These are phyloP conservation scores for Marchantia paleacea DNA, from an alignment of 225 moss, liverwort and hornwort genomes.

Conservation along the genomic window DNA sequence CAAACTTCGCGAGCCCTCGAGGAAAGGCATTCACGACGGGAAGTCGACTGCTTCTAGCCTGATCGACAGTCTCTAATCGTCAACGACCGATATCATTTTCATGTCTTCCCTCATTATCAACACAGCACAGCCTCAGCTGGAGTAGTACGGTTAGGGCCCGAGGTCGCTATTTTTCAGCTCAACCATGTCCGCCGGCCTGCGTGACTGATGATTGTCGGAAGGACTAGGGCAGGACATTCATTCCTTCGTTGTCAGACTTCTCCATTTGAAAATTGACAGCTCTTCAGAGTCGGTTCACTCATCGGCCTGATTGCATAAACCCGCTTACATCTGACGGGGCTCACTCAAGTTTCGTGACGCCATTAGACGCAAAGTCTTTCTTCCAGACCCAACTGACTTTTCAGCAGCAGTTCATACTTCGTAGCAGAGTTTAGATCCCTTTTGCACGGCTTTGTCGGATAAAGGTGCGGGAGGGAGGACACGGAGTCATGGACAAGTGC, in stretches of 20 bases:
- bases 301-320: background rate
- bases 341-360: background rate
- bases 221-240: background rate
- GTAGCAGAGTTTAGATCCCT: background rate
- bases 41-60: no score
- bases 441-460: background rate
- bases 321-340: background rate
- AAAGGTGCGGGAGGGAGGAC: background rate
- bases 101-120: no score
- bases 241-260: background rate
- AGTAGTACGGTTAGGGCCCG: no score
- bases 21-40: background rate
- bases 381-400: background rate
- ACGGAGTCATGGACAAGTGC: background rate
- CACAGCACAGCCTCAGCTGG: no score
- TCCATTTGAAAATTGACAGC: background rate
- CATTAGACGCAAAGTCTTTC: background rate
- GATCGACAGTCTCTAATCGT: no score
- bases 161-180: no score
- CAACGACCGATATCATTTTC: no score
- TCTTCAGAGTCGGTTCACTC: background rate
- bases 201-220: background rate
- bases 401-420: background rate
- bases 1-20: background rate
- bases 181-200: background rate